These are phyloP conservation scores for Aspergillus tamarii DNA, from an alignment of 2,329 filamentous ascomycete species.

Conservation along the genomic window DNA sequence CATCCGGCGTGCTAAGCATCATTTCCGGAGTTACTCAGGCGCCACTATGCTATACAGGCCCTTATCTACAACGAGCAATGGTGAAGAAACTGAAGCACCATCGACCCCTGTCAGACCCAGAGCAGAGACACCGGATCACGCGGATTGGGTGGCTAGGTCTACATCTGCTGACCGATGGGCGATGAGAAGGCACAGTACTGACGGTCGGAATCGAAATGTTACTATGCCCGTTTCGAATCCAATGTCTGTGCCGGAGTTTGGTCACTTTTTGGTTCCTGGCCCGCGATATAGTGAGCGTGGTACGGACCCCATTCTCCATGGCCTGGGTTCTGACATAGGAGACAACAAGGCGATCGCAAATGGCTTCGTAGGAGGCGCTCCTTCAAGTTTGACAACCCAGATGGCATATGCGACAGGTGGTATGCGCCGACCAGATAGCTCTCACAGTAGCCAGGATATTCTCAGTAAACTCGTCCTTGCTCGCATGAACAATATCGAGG, in stretches of 20 bases:
- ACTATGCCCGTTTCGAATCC: constrained; percentile 56
- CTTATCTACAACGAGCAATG: constrained; percentile 46
- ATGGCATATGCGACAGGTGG: constrained; percentile 73
- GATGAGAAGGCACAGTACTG: constrained; percentile 43
- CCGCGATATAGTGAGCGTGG: constrained; percentile 38
- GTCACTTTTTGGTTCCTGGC: constrained; percentile 56
- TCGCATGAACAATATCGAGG: constrained; percentile 89
- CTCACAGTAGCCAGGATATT: constrained; percentile 68
- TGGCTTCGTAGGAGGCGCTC: constrained; percentile 65
- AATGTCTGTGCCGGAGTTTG: constrained; percentile 60
- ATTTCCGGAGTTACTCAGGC: constrained; percentile 75
- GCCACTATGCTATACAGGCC: constrained; percentile 87
- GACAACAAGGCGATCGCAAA: constrained; percentile 64
- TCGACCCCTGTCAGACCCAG: constrained; percentile 25
- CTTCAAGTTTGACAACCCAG: constrained; percentile 79
- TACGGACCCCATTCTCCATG: constrained; percentile 70
- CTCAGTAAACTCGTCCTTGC: constrained; percentile 79
- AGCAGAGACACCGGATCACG: constrained; percentile 36
- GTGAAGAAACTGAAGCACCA: constrained; percentile 40
- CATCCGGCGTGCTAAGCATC: constrained; percentile 47
- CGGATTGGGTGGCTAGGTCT: constrained; percentile 44
- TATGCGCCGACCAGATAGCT: constrained; percentile 49
- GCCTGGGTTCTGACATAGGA: constrained; percentile 73
- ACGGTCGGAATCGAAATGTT: constrained; percentile 59
- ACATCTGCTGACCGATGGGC: constrained; percentile 43